Evolutionary conservation across 2,329 filamentous ascomycete species (phyloP).

Genomic region (Endoconidiophora laricicola): DNA sequence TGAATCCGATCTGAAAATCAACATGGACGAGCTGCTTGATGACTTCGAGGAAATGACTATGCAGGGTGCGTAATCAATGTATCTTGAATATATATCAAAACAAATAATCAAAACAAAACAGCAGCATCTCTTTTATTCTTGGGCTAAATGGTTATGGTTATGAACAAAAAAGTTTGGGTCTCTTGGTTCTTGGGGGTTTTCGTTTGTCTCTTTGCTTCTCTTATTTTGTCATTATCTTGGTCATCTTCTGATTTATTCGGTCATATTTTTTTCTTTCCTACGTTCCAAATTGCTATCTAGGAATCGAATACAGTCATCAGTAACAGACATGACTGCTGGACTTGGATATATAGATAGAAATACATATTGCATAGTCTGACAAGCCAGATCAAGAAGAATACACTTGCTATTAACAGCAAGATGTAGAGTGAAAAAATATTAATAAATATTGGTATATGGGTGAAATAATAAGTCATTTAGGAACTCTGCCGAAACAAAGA

Average conservation of each 20-base stretch:
- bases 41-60: conserved; percentile 83
- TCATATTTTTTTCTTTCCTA: neutral
- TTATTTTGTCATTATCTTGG: conserved; percentile 1
- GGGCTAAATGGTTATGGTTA: conserved; percentile 1
- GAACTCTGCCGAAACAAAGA: neutral
- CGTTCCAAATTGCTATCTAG: neutral
- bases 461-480: no score
- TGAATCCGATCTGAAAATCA: conserved; percentile 47
- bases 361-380: neutral
- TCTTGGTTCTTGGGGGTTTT: neutral
- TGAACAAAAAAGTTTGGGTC: conserved; percentile 7
- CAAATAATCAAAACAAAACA: neutral
- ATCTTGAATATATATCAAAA: conserved; percentile 2
- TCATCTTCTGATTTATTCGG: neutral
- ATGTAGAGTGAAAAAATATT: no score
- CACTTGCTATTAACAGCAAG: no score
- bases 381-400: no score
- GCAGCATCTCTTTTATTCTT: neutral
- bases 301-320: no score
- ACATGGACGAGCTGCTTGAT: conserved; percentile 71
- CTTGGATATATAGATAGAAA: no score
- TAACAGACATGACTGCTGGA: no score
- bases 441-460: no score
- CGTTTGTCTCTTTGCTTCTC: neutral
- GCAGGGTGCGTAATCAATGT: conserved; percentile 29